phyloP scores from a whole-genome alignment of 2,329 filamentous ascomycete genomes.

The Raffaelea albimanens region DNA sequence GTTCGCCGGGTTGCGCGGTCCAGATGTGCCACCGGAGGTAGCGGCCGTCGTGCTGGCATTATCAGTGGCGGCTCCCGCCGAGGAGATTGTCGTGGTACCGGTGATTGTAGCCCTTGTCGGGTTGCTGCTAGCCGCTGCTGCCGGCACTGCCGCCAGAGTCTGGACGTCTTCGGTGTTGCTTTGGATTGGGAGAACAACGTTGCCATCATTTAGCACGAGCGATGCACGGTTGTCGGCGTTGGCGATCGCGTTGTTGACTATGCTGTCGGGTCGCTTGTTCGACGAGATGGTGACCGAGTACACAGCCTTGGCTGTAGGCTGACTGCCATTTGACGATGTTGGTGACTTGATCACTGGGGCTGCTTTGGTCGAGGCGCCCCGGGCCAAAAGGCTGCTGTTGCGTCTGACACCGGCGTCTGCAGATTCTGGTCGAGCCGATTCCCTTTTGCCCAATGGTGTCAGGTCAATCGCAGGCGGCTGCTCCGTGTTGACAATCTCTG shows the following conservation, averaged over 20 bases:
- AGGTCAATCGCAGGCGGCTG: conserved; percentile 21
- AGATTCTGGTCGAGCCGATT: background rate
- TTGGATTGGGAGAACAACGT: conserved; percentile 20
- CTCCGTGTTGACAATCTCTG: conserved; percentile 28
- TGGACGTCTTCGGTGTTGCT: conserved; percentile 10
- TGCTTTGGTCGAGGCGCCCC: background rate
- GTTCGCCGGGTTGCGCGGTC: conserved; percentile 11
- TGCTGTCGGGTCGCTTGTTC: conserved; percentile 15
- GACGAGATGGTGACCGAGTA: conserved; percentile 45
- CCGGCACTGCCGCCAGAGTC: background rate
- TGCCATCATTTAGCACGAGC: conserved; percentile 11
- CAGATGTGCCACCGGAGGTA: conserved; percentile 1
- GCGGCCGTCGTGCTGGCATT: background rate
- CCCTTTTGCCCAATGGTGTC: conserved; percentile 19
- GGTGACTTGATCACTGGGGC: background rate
- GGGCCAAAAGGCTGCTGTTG: background rate
- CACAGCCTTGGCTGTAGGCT: conserved; percentile 16
- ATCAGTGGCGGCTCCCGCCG: too few relatives aligned
- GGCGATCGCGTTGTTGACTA: conserved; percentile 9
- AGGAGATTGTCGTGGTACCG: too few relatives aligned
- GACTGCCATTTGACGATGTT: background rate
- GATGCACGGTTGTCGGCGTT: background rate
- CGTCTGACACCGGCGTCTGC: background rate
- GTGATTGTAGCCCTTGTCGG: background rate
- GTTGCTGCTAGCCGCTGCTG: background rate